Percentiles rank a stretch among this genome's conserved stretches.
Conservation (phyloP, 352 stramenopile genomes). For the Phytophthora sp. region DNA sequence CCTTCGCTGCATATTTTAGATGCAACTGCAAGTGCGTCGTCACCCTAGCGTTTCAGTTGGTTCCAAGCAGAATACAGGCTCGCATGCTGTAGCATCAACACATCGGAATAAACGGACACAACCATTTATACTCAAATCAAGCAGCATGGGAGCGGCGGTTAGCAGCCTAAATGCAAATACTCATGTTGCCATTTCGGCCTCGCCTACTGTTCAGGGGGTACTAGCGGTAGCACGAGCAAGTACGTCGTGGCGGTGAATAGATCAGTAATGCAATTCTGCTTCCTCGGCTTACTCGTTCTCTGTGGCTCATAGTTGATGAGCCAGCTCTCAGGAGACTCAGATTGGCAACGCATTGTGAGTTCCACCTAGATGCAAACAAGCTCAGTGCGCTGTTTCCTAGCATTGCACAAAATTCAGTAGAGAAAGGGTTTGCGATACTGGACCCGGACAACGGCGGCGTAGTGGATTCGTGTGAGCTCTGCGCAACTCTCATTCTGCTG, state of each 20-base stretch:
- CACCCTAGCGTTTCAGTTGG: slow-evolving; percentile 63
- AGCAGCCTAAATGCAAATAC: slow-evolving; percentile 9
- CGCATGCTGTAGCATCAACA: slow-evolving; percentile 21
- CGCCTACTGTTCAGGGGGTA: slow-evolving; percentile 7
- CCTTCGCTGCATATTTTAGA: slow-evolving; percentile 38
- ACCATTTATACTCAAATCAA: background rate
- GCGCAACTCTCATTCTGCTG: slow-evolving; percentile 25
- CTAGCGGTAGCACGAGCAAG: slow-evolving; percentile 14
- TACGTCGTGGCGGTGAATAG: background rate
- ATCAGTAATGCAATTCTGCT: background rate
- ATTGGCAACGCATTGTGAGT: slow-evolving; percentile 10
- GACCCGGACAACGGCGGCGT: background rate
- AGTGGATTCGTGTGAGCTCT: slow-evolving; percentile 31
- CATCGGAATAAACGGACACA: slow-evolving; percentile 7
- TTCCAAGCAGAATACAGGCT: slow-evolving; percentile 54
- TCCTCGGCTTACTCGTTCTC: background rate
- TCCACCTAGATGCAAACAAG: slow-evolving; percentile 9
- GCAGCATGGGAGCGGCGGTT: slow-evolving; percentile 13
- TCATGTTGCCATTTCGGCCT: background rate
- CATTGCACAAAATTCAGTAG: background rate
- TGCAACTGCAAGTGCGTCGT: slow-evolving; percentile 69
- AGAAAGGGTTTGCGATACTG: slow-evolving; percentile 22
- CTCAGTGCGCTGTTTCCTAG: slow-evolving; percentile 8
- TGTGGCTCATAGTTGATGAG: slow-evolving; percentile 15
- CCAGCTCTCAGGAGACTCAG: slow-evolving; percentile 4